phyloP scores from a whole-genome alignment of 1,284 basidiomycete genomes.

The Marasmius oreades region DNA sequence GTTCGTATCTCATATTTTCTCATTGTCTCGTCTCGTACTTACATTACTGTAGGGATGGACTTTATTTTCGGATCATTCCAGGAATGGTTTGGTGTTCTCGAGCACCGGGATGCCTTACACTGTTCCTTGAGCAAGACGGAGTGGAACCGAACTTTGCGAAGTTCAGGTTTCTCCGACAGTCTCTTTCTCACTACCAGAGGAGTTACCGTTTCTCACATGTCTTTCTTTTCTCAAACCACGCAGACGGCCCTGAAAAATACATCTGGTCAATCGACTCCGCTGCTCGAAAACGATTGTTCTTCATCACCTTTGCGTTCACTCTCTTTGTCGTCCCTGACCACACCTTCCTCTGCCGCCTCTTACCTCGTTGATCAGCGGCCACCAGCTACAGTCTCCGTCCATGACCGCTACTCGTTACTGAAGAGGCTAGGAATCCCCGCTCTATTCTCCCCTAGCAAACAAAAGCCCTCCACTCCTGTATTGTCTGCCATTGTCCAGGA shows the following conservation, averaged over 20 bases:
- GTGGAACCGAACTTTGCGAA: background rate
- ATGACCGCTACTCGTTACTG: background rate
- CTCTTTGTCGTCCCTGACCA: background rate
- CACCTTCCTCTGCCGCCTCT: background rate
- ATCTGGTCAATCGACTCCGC: background rate
- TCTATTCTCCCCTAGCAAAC: background rate
- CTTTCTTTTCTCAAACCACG: background rate
- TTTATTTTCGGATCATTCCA: background rate
- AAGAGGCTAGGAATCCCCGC: background rate
- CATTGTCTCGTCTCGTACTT: background rate
- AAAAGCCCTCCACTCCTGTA: background rate
- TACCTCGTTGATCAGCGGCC: background rate
- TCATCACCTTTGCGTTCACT: background rate
- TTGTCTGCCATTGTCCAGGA: background rate
- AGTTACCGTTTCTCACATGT: background rate
- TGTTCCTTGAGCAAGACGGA: background rate
- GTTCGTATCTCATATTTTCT: background rate
- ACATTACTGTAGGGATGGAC: background rate
- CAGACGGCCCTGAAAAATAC: background rate
- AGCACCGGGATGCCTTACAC: background rate
- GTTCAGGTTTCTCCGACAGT: background rate
- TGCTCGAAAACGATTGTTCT: background rate
- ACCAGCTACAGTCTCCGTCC: background rate
- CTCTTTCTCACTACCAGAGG: background rate
- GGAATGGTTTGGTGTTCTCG: background rate